Evolutionary conservation across 139 green algal species (phyloP), one percentile per base, ranked within the genome.

Genomic region (Micractinium sp.): DNA sequence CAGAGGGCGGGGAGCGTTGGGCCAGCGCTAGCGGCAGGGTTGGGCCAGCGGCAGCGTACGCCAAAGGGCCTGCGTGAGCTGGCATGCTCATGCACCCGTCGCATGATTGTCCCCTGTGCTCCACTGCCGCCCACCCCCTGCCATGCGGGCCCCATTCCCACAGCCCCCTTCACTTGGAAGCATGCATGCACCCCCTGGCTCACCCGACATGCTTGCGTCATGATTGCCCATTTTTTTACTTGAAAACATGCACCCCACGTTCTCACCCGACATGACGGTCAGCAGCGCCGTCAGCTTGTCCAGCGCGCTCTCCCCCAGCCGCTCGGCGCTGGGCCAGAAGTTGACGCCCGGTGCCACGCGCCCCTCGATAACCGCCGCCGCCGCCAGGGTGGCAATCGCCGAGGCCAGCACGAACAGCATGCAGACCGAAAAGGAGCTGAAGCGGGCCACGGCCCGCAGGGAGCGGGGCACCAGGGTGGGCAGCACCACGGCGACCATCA

Each of bases 331-430:
- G 33, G 82, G 82, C 82, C 76, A 36, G 23, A 76, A 39, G 23
- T 47, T 63, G 60, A 87, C 82, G 12, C 61, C 82, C 3, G 66
- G 56, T 13, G 82, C 82, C 22, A 87, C 47, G 14, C 56, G 74
- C 36, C 82, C 82, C 18, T n/a, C 33, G 0, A 35, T 61, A 22
- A 87, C 23, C 20, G 82, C 61, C 82, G 61, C 82, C 35, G 27
- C 33, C 35, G 82, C 82, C 82, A 87, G 82, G 15, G 33, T 25
- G 20, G 82, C 66, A 23, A 87, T 87, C 35, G 82, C 20, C 3
- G 61, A 74, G 22, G 82, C 82, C 82, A 87, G 82, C 82, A 87
- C 35, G 22, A 87, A 77, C 61, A 87, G 82, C 82, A 87, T 87
- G 82, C 82, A 87, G 56, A 87, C 82, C 1, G 82, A 87, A 61